These are phyloP conservation scores for Quercus phellos DNA, from an alignment of 331 rosid genomes.

Conservation along the genomic window DNA sequence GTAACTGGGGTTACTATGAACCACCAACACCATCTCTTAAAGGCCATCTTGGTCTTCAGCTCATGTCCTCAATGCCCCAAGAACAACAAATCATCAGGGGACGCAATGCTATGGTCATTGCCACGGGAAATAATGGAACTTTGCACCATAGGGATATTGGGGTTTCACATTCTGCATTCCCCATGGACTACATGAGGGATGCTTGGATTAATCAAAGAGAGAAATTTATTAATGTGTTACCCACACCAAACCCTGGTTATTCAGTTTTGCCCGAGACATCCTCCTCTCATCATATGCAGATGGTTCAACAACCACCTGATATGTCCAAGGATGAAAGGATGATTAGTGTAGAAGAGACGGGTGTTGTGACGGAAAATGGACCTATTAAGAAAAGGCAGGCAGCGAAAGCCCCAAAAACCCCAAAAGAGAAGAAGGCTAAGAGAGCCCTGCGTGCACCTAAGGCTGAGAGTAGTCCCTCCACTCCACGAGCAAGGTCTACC, in stretches of 20 bases:
- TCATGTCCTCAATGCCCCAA: slow-evolving; percentile 42
- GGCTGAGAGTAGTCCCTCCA: slow-evolving; percentile 41
- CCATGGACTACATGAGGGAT: slow-evolving; percentile 49
- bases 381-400: slow-evolving; percentile 60
- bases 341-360: slow-evolving; percentile 47
- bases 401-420: slow-evolving; percentile 41
- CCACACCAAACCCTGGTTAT: slow-evolving; percentile 24
- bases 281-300: slow-evolving; percentile 39
- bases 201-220: slow-evolving; percentile 50
- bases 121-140: slow-evolving; percentile 20
- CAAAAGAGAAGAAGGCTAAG: slow-evolving; percentile 71
- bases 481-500: slow-evolving; percentile 55
- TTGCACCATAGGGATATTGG: slow-evolving; percentile 45
- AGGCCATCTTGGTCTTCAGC: slow-evolving; percentile 49
- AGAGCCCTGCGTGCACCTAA: slow-evolving; percentile 54
- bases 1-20: slow-evolving; percentile 60
- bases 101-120: slow-evolving; percentile 32
- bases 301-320: slow-evolving; percentile 55
- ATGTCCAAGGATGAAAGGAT: slow-evolving; percentile 54
- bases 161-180: slow-evolving; percentile 35
- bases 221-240: slow-evolving; percentile 39
- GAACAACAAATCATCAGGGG: slow-evolving; percentile 39
- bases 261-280: slow-evolving; percentile 36
- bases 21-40: slow-evolving; percentile 48
- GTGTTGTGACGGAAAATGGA: slow-evolving; percentile 51